Evolutionary conservation across 23 red algal genomes (phyloP), one percentile per base, ranked within the genome.

Genomic region (Gracilariopsis chorda): DNA sequence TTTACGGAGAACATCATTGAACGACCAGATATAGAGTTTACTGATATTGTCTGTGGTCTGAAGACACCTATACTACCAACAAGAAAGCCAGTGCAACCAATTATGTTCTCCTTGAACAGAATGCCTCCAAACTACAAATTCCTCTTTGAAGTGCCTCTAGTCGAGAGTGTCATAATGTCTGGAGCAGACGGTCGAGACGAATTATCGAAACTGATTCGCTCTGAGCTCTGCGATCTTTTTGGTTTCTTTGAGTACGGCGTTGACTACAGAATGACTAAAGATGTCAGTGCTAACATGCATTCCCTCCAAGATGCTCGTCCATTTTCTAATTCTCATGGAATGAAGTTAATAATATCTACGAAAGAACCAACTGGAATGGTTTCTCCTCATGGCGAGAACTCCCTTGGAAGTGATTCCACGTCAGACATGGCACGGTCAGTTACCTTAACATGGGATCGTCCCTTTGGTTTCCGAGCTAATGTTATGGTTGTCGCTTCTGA

Each of bases 1-100:
- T 84, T 91, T 34, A 95, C 93, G 28, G 93, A 95, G 51, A 95
- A 95, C 51, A 64, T 95, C 7, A 78, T 88, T 71, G 93, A 95
- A 78, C 73, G 93, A 11, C 80, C 87, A 25, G 91, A 94, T 39
- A 94, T 94, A 41, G 91, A 94, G 53, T 94, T 94, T 44, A 94
- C 91, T 28, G 91, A 94, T 51, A 94, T 94, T 64, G 91, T 94
- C 10, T 48, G 80, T 37, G 91, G 91, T 7, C 64, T 94, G 80
- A 85, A 86, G 55, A 94, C 91, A 7, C 91, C 91, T 20, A 63
- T 94, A 58, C 72, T 94, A 4, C 91, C 91, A 44, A 71, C 43
- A 41, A 65, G 91, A 69, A 69, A 71, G 59, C 91, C 91, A 70
- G 82, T 94, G 8, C 79, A 85, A 39, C 91, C 91, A 41, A 80